Evolutionary conservation across 2,329 filamentous ascomycete genomes (phyloP), one percentile per base, ranked within the genome.

Genomic region (Botrytis tulipae): DNA sequence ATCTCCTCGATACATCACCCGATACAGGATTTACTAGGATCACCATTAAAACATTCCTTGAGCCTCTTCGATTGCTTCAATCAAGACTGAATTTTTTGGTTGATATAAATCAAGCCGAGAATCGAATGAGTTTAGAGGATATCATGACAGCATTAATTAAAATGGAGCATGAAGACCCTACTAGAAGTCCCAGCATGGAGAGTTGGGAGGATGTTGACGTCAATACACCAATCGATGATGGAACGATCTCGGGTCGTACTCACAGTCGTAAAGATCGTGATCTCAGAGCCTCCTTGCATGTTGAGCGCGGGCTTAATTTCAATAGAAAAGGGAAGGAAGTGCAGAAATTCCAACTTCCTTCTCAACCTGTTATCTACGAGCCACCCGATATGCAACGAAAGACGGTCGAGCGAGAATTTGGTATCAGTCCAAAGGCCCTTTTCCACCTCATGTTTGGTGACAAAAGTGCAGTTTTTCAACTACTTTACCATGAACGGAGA

Each of bases 361-460:
- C 90, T 1, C 91, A 93, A 71, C 91, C 95, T 3, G 92, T 98
- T 3, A 85, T 92, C 18, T 98, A 95, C 81, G 91, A 94, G 73
- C 96, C 96, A 1, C 89, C 92, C 75, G 93, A 91, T 71, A 95
- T 97, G 88, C 89, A 91, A 70, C 87, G 89, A 76, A 87, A 92
- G 77, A 91, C 91, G 12, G 89, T 93, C 1, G 93, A 97, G 81
- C 90, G 93, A 75, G 88, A 94, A 76, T 97, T 97, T 81, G 92
- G 97, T 77, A 91, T 98, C 75, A 97, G 93, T 76, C 92, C 96
- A 65, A 98, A 99, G 82, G 94, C 93, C 0, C 90, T 97, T 73
- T 99, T 98, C 82, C 95, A 98, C 80, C 93, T 98, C 25, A 87
- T 99, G 70, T 99, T 98, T 82, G 96, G 96, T 54, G 96, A 99